These are phyloP conservation scores for Calendula officinalis DNA, from an alignment of 129 eudicot species.

Conservation along the genomic window DNA sequence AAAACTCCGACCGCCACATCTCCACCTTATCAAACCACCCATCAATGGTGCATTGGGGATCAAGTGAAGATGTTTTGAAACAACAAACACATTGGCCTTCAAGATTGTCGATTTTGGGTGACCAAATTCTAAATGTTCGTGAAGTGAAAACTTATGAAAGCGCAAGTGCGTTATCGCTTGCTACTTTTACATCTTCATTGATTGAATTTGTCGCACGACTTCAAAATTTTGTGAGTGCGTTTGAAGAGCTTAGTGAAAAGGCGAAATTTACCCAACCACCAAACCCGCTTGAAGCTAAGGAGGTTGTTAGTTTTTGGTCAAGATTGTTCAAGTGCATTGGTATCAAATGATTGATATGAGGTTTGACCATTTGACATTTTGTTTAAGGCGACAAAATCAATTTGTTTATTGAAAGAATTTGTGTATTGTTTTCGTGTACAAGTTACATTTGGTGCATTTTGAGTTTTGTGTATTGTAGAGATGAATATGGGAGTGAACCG, in stretches of 20 bases:
- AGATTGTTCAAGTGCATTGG: conserved; percentile 36
- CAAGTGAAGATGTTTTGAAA: conserved; percentile 49
- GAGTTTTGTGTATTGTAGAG: conserved; percentile 20
- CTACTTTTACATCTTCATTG: conserved; percentile 73
- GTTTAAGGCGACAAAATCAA: background rate
- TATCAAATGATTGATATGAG: conserved; percentile 21
- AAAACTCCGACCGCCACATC: conserved; percentile 33
- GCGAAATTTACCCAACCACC: conserved; percentile 61
- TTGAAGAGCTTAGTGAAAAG: conserved; percentile 66
- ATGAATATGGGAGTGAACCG: background rate
- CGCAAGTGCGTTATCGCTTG: conserved; percentile 74
- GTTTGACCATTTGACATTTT: background rate
- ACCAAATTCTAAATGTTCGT: conserved; percentile 62
- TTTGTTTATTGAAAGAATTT: background rate
- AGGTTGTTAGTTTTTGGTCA: conserved; percentile 32
- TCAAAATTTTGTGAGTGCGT: conserved; percentile 68
- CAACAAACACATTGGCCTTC: conserved; percentile 88
- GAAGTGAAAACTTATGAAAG: conserved; percentile 79
- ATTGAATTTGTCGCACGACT: conserved; percentile 94
- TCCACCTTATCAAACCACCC: conserved; percentile 38
- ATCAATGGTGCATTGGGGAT: conserved; percentile 60
- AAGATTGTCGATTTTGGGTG: conserved; percentile 69
- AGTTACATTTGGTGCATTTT: conserved; percentile 8
- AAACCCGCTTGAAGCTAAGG: conserved; percentile 35
- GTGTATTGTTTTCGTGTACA: background rate